Base-by-base conservation (phyloP, 176 grass and related monocot species). In the Oryza rufipogon region DNA sequence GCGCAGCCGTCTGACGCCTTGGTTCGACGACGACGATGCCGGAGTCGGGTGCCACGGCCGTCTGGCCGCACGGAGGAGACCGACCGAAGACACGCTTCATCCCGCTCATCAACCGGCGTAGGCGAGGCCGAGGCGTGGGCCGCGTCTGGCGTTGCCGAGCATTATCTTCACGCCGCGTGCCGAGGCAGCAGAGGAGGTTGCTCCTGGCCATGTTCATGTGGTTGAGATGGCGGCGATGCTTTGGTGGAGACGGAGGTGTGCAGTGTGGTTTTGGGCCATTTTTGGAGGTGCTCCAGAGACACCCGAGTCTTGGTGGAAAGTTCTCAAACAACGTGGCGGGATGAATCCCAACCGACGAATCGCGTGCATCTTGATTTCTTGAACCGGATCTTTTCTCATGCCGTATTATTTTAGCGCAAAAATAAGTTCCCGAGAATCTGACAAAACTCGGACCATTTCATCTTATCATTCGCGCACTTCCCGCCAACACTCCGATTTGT, bases 71-170 rank as follows among this genome's bases (percentile, higher is more conserved):
- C 17, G 14, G 71, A 2, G 64, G 14, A 9, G 63, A 90, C 28
- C 69, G 68, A 5, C 54, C 30, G 32, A 80, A 80, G 41, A 73
- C 69, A 25, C 44, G 76, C 32, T 80, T 73, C 68, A 66, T 80
- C 41, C 76, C 28, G 4, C 68, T 68, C 42, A 52, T 46, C 77
- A 70, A 80, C 45, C 66, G 11, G 66, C 49, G 36, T 32, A 49
- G 11, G 66, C 49, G 49, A n/a, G 25, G 70, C 17, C 25, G 70
- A 36, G 75, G 66, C 19, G 47, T 3, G 2, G 83, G 23, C 15
- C 49, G 15, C 48, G 17, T 25, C 7, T 32, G 25, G 58, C 63
- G 47, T 3, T 64, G 30, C n/a, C 9, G 68, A 2, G 76, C 42
- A 48, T 15, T 23, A 1, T 47, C 54, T 73, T 19, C 47, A 6